phyloP scores from a whole-genome alignment of 805 yeast species.

The Lipomyces kockii region DNA sequence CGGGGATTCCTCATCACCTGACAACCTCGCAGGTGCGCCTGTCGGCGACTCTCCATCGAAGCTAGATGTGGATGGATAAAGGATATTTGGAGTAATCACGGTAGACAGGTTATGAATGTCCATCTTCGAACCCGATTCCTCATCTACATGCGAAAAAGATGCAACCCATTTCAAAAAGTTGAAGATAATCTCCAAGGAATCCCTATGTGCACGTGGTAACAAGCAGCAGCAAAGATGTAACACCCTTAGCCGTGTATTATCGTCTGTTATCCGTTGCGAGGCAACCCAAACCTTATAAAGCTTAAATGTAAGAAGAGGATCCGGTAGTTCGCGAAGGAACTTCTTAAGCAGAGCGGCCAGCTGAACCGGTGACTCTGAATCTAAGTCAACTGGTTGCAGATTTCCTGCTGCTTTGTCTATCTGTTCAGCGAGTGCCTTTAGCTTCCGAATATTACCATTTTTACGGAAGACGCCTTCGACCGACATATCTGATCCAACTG shows the following conservation, averaged over 20 bases:
- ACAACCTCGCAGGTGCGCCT: conserved; percentile 39
- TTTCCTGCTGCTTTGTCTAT: conserved; percentile 60
- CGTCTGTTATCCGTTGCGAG: conserved; percentile 48
- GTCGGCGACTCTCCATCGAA: conserved; percentile 36
- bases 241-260: conserved; percentile 55
- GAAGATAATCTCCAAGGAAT: conserved; percentile 80
- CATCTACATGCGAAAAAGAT: conserved; percentile 90
- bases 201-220: conserved; percentile 81
- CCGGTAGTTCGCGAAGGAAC: conserved; percentile 89
- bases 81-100: conserved; percentile 89
- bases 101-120: conserved; percentile 94
- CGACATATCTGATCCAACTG: conserved; percentile 56
- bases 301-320: conserved; percentile 78
- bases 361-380: conserved; percentile 81
- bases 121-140: conserved; percentile 92
- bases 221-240: conserved; percentile 70
- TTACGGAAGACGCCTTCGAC: conserved; percentile 94
- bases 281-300: conserved; percentile 72
- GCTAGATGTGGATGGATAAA: conserved; percentile 52
- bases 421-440: conserved; percentile 71
- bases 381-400: conserved; percentile 19
- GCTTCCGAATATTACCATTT: conserved; percentile 88
- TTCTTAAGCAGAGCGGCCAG: conserved; percentile 90
- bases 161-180: conserved; percentile 94
- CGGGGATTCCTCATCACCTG: conserved; percentile 38